These are phyloP conservation scores for Ustilago xerochloae DNA, from an alignment of 1,284 basidiomycete genomes.

Conservation along the genomic window DNA sequence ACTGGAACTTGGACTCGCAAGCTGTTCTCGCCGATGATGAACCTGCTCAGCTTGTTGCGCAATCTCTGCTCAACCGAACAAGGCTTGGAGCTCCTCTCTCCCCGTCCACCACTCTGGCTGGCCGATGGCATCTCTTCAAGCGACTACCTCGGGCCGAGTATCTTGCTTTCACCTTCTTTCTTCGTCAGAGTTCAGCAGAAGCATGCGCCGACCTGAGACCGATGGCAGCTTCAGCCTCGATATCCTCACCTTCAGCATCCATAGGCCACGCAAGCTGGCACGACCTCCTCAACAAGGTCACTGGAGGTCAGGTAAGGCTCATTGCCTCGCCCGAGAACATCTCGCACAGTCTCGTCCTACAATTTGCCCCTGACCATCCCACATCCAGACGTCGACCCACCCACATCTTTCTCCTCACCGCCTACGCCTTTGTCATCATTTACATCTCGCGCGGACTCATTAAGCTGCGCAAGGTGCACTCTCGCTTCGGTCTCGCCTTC, in stretches of 20 bases:
- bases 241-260: background rate
- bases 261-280: constrained; percentile 39
- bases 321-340: constrained; percentile 46
- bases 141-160: constrained; percentile 63
- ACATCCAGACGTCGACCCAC: constrained; percentile 33
- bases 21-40: constrained; percentile 39
- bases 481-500: constrained; percentile 88
- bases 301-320: constrained; percentile 53
- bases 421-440: constrained; percentile 81
- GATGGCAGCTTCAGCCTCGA: background rate
- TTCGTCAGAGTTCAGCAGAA: constrained; percentile 22
- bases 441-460: constrained; percentile 82
- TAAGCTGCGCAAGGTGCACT: constrained; percentile 76
- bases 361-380: constrained; percentile 49
- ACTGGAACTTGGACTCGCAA: constrained; percentile 46
- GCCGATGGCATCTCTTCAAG: constrained; percentile 64
- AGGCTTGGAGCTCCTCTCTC: constrained; percentile 49
- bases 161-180: constrained; percentile 63
- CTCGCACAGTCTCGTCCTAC: constrained; percentile 51
- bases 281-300: constrained; percentile 48
- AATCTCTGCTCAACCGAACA: constrained; percentile 43
- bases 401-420: constrained; percentile 76
- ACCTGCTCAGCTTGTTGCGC: constrained; percentile 49
- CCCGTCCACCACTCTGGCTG: constrained; percentile 60
- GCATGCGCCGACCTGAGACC: constrained; percentile 10